phyloP scores from a whole-genome alignment of 371 early-diverging fungal species.

The Mucor sp. region DNA sequence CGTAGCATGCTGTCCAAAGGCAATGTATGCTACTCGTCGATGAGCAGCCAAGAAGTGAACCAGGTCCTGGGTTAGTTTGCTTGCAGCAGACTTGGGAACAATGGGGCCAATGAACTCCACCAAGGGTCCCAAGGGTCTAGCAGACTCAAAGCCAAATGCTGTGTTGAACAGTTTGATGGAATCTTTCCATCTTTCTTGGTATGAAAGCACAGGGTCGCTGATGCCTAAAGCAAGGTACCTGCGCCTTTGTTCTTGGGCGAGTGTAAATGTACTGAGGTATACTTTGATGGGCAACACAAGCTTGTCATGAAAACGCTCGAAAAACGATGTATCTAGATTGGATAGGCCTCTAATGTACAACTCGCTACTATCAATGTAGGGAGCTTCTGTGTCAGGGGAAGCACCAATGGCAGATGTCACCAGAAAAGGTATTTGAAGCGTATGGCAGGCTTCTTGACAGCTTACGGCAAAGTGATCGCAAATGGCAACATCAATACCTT shows the following conservation, averaged over 20 bases:
- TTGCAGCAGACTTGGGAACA: conserved; percentile 1
- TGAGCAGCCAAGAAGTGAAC: conserved; percentile 20
- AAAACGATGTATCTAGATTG: conserved; percentile 11
- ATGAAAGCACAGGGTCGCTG: too few relatives aligned
- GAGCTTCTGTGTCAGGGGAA: conserved; percentile 10
- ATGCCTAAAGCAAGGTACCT: too few relatives aligned
- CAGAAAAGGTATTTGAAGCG: conserved; percentile 6
- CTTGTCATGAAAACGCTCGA: conserved; percentile 13
- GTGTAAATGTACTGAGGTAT: too few relatives aligned
- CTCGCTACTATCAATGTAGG: conserved; percentile 24
- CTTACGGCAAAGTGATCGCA: conserved; percentile 16
- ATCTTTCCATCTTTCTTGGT: neutral
- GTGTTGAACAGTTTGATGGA: conserved; percentile 25
- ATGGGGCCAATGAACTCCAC: conserved; percentile 38
- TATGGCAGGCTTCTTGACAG: conserved; percentile 16
- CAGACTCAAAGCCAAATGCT: conserved; percentile 23
- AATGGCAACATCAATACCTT: conserved; percentile 11
- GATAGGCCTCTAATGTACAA: conserved; percentile 2
- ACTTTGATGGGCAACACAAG: neutral
- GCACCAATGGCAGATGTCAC: neutral
- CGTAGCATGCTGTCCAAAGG: conserved; percentile 34
- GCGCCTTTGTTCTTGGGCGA: too few relatives aligned
- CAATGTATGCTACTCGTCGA: conserved; percentile 31
- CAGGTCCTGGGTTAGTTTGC: neutral
- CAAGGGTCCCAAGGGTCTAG: conserved; percentile 35